Evolutionary conservation across 2,329 filamentous ascomycete species (phyloP), one percentile per base, ranked within the genome.

Genomic region (Epichloe sp.): DNA sequence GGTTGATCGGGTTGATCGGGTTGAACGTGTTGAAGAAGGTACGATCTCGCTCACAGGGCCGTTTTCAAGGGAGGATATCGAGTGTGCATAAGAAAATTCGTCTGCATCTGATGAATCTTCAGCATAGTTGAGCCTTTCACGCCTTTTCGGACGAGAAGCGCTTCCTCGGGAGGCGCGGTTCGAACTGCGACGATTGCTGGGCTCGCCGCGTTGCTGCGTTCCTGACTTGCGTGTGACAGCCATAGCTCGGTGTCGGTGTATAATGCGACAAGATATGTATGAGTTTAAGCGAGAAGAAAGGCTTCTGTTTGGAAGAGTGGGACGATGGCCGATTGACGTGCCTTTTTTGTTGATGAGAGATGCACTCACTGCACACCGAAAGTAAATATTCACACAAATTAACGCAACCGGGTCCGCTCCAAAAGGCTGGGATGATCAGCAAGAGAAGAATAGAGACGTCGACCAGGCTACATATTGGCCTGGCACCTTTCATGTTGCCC

Each of bases 141-240:
- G 41, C 38, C 36, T 47, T 47, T 52, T 48, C 12, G 53, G 41
- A 19, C 49, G 50, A 17, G 51, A 47, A 37, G 42, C 23, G 21
- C 53, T 48, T 10, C 46, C 47, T 38, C 52, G 57, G 19, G 57
- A 54, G 23, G 54, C 35, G 49, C 55, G 59, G n/a, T 54, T 54
- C 31, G 55, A 52, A 40, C 63, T 62, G 53, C 59, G 60, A 55
- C 55, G 56, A 49, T 54, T 47, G 19, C 54, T 44, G 49, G 31
- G 26, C 47, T 17, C 26, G 44, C 34, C 21, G 21, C 40, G 11
- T 10, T 36, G 51, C 35, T 34, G n/a, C 35, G 52, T 43, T 15
- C 49, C 21, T 43, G 46, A 46, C 8, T 40, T 61, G 54, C 62
- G 58, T 37, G 60, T 65, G 36, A 59, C 56, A 40, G 61, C 60